A percentile compares a stretch with the other conserved stretches of the same genome.
Conservation (phyloP, 805 yeast species). For the Maudiozyma saulgeensis region DNA sequence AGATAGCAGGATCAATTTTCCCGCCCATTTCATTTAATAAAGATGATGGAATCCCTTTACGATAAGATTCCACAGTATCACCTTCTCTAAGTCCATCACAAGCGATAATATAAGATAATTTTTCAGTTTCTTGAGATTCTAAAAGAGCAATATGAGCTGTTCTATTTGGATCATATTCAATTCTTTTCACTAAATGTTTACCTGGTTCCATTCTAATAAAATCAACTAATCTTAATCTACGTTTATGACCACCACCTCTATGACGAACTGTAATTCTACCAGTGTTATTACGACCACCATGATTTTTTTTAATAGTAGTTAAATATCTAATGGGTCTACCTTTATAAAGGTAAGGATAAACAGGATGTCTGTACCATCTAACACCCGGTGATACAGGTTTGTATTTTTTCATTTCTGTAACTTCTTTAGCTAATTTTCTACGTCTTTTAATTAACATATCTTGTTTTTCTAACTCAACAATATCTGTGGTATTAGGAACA, state of each 20-base stretch:
- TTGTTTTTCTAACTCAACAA: slow-evolving; percentile 71
- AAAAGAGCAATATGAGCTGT: slow-evolving; percentile 86
- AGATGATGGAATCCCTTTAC: slow-evolving; percentile 75
- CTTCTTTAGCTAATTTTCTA: slow-evolving; percentile 59
- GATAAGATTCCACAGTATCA: slow-evolving; percentile 79
- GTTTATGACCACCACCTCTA: slow-evolving; percentile 94
- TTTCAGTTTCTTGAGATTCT: slow-evolving; percentile 50
- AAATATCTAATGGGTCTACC: slow-evolving; percentile 73
- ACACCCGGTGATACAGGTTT: slow-evolving; percentile 82
- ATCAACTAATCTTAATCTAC: slow-evolving; percentile 78
- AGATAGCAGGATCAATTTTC: slow-evolving; percentile 80
- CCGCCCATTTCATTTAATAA: slow-evolving; percentile 82
- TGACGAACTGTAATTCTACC: slow-evolving; percentile 90
- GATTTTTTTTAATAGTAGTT: slow-evolving; percentile 60
- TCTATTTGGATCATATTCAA: slow-evolving; percentile 94
- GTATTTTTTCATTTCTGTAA: slow-evolving; percentile 60
- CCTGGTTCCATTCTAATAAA: slow-evolving; percentile 60
- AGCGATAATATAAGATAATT: slow-evolving; percentile 75
- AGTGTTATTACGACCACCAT: slow-evolving; percentile 81
- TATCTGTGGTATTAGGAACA: slow-evolving; percentile 36
- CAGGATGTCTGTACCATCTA: slow-evolving; percentile 80
- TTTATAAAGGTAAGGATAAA: slow-evolving; percentile 77
- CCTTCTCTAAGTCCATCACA: slow-evolving; percentile 90
- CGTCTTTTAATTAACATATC: slow-evolving; percentile 65
- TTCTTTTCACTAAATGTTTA: slow-evolving; percentile 68